Evolutionary conservation across 805 yeast species (phyloP), one percentile per base, ranked within the genome.

Genomic region (Metschnikowia peoriensis): DNA sequence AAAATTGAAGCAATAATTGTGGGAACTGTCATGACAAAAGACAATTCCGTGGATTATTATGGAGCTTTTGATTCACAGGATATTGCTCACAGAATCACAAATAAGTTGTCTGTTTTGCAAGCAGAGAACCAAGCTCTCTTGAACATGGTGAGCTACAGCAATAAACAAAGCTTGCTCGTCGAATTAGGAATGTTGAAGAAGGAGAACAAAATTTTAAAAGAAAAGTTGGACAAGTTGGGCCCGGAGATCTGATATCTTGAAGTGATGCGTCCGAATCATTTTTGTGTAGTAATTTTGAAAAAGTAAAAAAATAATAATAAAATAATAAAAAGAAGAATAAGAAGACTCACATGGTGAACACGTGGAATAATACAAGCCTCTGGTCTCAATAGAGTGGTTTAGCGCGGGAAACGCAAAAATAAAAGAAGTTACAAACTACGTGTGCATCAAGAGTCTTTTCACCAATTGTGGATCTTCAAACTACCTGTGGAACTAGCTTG

Each of bases 61-160:
- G 91, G 90, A 2, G 73, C 85, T 52, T 86, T 81, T 64, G 96
- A 89, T 61, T 86, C 82, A 47, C 84, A 87, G 61, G 91, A 88
- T 50, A 69, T 88, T 44, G 83, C 92, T 12, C 94, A 89, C 63
- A 84, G 85, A 60, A 81, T 88, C 53, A 73, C 89, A 39, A 76
- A 78, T 40, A 82, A 88, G 60, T 61, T 89, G 57, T 80, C 81
- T 49, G 71, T 78, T 52, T 69, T 89, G 53, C 81, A 81, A 16
- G 79, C 77, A 44, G 96, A 89, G 63, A 89, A 89, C 64, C 84
- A 83, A 52, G 83, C 78, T 56, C 75, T 89, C 69, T 77, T 85
- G 55, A 81, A 81, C 60, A 82, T 88, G 84, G 66, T 88, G 10
- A 83, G 91, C 57, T 85, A 78, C 66, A 89, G 96, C n/a, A 84